phyloP scores from a whole-genome alignment of 345 rosid genomes.

The Populus deltoides region DNA sequence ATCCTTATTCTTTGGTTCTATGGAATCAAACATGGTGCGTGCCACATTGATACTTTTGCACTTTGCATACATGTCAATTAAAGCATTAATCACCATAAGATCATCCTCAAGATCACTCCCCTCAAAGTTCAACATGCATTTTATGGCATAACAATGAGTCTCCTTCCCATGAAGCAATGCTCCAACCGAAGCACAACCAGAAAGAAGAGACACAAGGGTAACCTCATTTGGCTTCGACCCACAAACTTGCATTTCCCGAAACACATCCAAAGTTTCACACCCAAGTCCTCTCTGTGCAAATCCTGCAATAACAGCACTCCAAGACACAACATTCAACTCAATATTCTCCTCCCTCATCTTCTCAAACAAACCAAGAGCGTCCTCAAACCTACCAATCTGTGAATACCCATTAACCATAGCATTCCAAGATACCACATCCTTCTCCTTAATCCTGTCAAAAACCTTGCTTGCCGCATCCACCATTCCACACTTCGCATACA shows the following conservation, averaged over 20 bases:
- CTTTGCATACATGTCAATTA: conserved; percentile 81
- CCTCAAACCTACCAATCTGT: conserved; percentile 60
- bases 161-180: conserved; percentile 71
- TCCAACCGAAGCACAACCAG: conserved; percentile 75
- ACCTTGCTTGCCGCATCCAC: conserved; percentile 57
- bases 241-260: conserved; percentile 57
- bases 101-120: conserved; percentile 41
- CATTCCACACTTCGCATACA: conserved; percentile 80
- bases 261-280: conserved; percentile 59
- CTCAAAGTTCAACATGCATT: conserved; percentile 39
- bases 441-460: conserved; percentile 51
- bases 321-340: conserved; percentile 68
- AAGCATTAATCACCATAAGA: conserved; percentile 56
- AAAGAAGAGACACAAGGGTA: conserved; percentile 73
- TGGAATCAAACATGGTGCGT: conserved; percentile 51
- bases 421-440: conserved; percentile 89
- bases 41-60: conserved; percentile 48
- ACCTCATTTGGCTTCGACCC: conserved; percentile 59
- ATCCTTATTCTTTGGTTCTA: conserved; percentile 42
- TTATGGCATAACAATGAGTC: conserved; percentile 66
- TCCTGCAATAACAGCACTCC: conserved; percentile 88
- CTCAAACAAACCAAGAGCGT: conserved; percentile 55
- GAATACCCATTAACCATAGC: conserved; percentile 82
- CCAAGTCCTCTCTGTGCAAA: conserved; percentile 77
- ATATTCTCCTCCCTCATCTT: conserved; percentile 60